Percentiles rank a stretch among this genome's conserved stretches.
phyloP scores from a whole-genome alignment of 2,329 filamentous ascomycete genomes.

The Curvularia sp. region DNA sequence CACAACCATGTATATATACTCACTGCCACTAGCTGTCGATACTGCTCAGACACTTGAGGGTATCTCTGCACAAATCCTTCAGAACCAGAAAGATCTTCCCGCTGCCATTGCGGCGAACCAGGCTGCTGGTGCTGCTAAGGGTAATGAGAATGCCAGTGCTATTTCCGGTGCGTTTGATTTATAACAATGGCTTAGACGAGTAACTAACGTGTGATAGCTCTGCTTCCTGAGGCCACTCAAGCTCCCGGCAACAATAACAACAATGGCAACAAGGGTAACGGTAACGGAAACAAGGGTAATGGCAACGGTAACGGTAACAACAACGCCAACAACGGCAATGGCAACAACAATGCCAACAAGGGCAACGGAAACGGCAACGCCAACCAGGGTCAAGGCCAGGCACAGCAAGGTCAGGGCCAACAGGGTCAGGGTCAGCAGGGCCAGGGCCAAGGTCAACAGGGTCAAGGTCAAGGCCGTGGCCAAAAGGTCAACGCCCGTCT shows the following conservation, averaged over 20 bases:
- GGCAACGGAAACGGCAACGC: conserved; percentile 4
- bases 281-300: conserved; percentile 16
- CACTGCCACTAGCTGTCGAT: conserved; percentile 48
- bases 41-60: conserved; percentile 57
- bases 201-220: conserved; percentile 25
- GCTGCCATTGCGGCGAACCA: conserved; percentile 57
- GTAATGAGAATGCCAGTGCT: conserved; percentile 48
- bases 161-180: conserved; percentile 50
- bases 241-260: conserved; percentile 13
- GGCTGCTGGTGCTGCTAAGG: conserved; percentile 50
- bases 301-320: conserved; percentile 10
- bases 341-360: conserved; percentile 2
- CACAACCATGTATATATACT: conserved; percentile 29
- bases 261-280: conserved; percentile 19
- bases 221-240: conserved; percentile 23
- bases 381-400: conserved; percentile 8
- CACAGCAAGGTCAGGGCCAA: conserved; percentile 1
- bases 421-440: conserved; percentile 3
- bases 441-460: background rate
- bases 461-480: conserved; percentile 3
- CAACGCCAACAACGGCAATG: conserved; percentile 15
- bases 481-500: conserved; percentile 3
- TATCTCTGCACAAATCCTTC: conserved; percentile 58
- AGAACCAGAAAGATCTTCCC: conserved; percentile 61
- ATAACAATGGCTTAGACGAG: background rate